Conservation (phyloP, 805 yeast genomes). For the Deakozyma indianensis region DNA sequence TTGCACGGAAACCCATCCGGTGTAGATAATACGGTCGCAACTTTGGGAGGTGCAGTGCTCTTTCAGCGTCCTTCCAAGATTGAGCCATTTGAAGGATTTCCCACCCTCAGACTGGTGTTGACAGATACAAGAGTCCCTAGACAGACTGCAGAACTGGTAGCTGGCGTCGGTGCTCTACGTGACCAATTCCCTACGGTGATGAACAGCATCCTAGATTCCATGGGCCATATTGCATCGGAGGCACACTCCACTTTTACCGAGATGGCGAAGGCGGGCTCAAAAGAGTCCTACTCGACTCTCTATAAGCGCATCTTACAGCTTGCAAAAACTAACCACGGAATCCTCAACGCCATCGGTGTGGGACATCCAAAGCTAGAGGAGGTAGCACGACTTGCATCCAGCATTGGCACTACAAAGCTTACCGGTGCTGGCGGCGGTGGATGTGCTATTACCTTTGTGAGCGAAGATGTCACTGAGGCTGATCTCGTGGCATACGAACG, state of each 20-base stretch:
- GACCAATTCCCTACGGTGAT: conserved; percentile 40
- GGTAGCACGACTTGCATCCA: conserved; percentile 48
- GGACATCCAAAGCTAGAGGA: conserved; percentile 84
- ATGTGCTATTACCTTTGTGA: conserved; percentile 78
- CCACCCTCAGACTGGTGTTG: conserved; percentile 56
- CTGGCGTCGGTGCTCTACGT: conserved; percentile 48
- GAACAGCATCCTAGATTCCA: conserved; percentile 52
- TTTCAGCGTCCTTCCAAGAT: conserved; percentile 68
- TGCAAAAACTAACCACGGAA: conserved; percentile 74
- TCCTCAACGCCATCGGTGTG: conserved; percentile 74
- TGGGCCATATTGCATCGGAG: conserved; percentile 57
- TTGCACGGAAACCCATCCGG: conserved; percentile 96
- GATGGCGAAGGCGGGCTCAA: conserved; percentile 28
- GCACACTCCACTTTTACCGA: conserved; percentile 56
- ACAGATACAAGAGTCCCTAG: conserved; percentile 84
- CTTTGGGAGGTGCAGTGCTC: conserved; percentile 90
- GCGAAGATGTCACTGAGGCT: conserved; percentile 25
- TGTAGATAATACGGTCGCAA: conserved; percentile 90
- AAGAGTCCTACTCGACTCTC: conserved; percentile 15
- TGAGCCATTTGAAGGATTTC: conserved; percentile 57
- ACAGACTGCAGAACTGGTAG: conserved; percentile 72
- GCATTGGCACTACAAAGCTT: conserved; percentile 76
- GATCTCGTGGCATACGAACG: conserved; percentile 20
- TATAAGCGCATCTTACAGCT: conserved; percentile 36
- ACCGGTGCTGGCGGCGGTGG: conserved; percentile 99